These are phyloP conservation scores for Aeschynomene evenia DNA, from an alignment of 306 rosid genomes.

Conservation along the genomic window DNA sequence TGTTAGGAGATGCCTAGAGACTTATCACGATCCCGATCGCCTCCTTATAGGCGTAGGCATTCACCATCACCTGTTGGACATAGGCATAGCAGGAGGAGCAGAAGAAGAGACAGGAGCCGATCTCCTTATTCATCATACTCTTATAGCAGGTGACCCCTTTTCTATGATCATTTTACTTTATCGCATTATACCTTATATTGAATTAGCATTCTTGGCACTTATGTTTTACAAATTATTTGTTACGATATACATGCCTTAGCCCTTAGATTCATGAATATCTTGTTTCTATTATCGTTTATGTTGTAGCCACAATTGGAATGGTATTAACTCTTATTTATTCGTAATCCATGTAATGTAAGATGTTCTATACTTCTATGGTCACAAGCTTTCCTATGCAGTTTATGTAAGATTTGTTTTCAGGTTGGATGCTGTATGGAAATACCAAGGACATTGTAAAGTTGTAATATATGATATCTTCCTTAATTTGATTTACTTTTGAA, in stretches of 20 bases:
- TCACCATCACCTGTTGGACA: slow-evolving; percentile 80
- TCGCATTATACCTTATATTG: slow-evolving; percentile 2
- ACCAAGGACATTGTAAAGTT: slow-evolving; percentile 2
- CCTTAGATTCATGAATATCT: slow-evolving; percentile 25
- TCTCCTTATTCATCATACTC: slow-evolving; percentile 80
- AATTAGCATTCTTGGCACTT: slow-evolving; percentile 32
- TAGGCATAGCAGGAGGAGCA: slow-evolving; percentile 73
- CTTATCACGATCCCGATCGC: slow-evolving; percentile 83
- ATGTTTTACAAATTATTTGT: slow-evolving; percentile 31
- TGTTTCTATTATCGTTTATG: slow-evolving; percentile 15
- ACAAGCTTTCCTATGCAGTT: neutral
- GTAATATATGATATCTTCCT: slow-evolving; percentile 7
- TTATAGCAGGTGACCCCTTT: slow-evolving; percentile 88
- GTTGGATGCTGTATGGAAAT: slow-evolving; percentile 30
- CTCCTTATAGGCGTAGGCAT: slow-evolving; percentile 72
- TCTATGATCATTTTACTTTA: slow-evolving; percentile 35
- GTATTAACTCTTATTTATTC: neutral
- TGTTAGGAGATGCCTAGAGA: slow-evolving; percentile 76
- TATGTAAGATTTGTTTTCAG: slow-evolving; percentile 21
- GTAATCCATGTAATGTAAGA: neutral
- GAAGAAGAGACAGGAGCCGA: slow-evolving; percentile 75
- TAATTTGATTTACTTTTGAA: neutral
- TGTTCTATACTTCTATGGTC: neutral
- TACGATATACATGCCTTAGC: slow-evolving; percentile 23
- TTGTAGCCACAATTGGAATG: slow-evolving; percentile 4